These are phyloP conservation scores for Zymoseptoria passerinii DNA, from an alignment of 2,329 filamentous ascomycete genomes.

Conservation along the genomic window DNA sequence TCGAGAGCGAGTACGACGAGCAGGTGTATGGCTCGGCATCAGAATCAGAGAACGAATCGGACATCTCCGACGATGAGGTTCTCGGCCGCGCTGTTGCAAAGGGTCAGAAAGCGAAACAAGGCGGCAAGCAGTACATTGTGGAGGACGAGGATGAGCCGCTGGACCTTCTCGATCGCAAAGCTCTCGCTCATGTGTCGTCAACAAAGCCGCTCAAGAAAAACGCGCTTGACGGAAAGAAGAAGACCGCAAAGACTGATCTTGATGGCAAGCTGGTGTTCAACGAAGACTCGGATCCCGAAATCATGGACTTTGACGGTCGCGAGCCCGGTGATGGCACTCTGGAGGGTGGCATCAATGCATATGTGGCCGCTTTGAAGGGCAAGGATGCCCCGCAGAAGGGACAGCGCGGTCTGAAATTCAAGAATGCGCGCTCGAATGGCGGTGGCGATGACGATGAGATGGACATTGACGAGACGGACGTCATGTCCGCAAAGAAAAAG, in stretches of 20 bases:
- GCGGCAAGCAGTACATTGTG: constrained; percentile 69
- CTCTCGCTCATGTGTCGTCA: constrained; percentile 85
- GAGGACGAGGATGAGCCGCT: constrained; percentile 93
- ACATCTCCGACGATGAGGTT: constrained; percentile 55
- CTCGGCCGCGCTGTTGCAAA: constrained; percentile 41
- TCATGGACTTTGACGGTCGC: constrained; percentile 50
- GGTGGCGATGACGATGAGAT: constrained; percentile 36
- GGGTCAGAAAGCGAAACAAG: constrained; percentile 48
- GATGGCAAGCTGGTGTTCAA: constrained; percentile 77
- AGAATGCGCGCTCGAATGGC: constrained; percentile 38
- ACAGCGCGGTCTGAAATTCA: constrained; percentile 54
- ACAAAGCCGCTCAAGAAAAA: constrained; percentile 67
- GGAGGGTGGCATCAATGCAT: constrained; percentile 50
- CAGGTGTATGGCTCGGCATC: constrained; percentile 68
- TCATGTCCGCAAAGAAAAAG: constrained; percentile 31
- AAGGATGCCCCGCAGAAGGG: constrained; percentile 51
- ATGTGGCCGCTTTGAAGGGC: constrained; percentile 52
- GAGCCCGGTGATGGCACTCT: constrained; percentile 35
- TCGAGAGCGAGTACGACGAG: constrained; percentile 90
- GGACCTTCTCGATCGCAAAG: constrained; percentile 81
- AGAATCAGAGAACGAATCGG: constrained; percentile 49
- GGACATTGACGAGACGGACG: constrained; percentile 39
- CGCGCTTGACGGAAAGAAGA: constrained; percentile 33
- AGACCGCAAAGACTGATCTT: constrained; percentile 57
- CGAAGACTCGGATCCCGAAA: constrained; percentile 34